These are phyloP conservation scores for Coelastrella sp. DNA, from an alignment of 139 green algal genomes.

Conservation along the genomic window DNA sequence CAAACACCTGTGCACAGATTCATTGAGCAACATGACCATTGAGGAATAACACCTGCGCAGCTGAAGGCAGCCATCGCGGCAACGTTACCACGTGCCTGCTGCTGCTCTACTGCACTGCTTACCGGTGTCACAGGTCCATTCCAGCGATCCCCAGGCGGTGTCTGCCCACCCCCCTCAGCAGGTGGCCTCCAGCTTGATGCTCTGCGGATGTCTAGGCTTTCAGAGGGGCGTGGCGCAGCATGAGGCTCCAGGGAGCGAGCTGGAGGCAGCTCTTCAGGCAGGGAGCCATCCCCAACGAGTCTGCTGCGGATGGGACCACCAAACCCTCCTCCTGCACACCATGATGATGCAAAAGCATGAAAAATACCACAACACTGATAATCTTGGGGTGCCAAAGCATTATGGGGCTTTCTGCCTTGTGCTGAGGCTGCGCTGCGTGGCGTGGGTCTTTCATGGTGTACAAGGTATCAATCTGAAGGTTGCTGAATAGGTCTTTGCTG, in stretches of 20 bases:
- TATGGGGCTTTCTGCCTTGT: no score
- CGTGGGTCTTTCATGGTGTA: no score
- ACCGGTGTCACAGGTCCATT: constrained; percentile 35
- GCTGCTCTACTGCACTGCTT: neutral
- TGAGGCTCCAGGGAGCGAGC: constrained; percentile 19
- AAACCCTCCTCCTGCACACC: constrained; percentile 22
- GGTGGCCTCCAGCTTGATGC: constrained; percentile 37
- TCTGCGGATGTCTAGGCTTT: constrained; percentile 8
- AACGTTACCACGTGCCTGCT: neutral
- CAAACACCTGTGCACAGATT: neutral
- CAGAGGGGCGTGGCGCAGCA: neutral
- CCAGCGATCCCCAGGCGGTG: constrained; percentile 38
- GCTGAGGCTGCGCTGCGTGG: no score
- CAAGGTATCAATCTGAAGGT: no score
- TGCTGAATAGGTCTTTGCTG: no score
- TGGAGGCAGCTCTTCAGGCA: constrained; percentile 45
- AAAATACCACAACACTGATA: neutral
- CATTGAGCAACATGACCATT: neutral
- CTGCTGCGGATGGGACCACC: constrained; percentile 47
- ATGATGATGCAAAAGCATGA: neutral
- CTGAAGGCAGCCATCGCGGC: neutral
- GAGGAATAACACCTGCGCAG: no score
- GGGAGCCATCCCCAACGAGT: constrained; percentile 41
- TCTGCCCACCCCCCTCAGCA: neutral
- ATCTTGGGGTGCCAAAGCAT: no score